Evolutionary conservation across 2,329 filamentous ascomycete genomes (phyloP), one percentile per base, ranked within the genome.

Genomic region (Pezicula radicicola): DNA sequence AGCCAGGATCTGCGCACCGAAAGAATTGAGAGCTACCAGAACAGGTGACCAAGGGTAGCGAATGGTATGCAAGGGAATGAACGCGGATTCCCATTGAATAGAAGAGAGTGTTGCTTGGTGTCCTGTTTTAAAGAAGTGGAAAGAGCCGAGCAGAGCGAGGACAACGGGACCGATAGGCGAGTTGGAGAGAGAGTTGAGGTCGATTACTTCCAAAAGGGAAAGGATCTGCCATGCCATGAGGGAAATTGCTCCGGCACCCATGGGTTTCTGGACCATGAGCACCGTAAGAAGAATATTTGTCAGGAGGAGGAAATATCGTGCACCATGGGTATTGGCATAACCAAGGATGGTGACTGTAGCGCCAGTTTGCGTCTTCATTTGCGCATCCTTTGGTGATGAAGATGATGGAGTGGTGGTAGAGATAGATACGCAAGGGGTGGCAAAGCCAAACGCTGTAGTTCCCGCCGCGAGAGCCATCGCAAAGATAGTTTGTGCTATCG

Each of bases 71-170:
- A 97, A 79, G 0, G 93, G 89, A 59, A 99, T 89, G 72, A 99
- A 99, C 3, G 91, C 93, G 18, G 84, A 83, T 72, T 99, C 94
- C 94, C 94, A 99, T 66, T 99, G 94, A 65, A 99, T 93, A 59
- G 85, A 89, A 60, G 86, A 81, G 21, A 96, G 80, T 0, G 85
- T 88, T 12, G 93, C 93, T 71, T 97, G 93, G 70, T 99, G 94
- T 55, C 94, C 94, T 0, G 94, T 99, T 67, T 96, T 97, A 83
- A 99, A 99, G 76, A 86, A 99, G 75, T 97, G 87, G 71, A 93
- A 96, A 63, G 88, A 91, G 54, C 92, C 94, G 1, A 99, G 82
- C n/a, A 97, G 73, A 10, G 85, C 93, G 25, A 97, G 81, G 56
- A 95, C 79, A 37, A 94, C 75, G 18, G 94, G 92, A 0, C 91